These are phyloP conservation scores for Penicillium lagena DNA, from an alignment of 495 filamentous ascomycete genomes.

Conservation along the genomic window DNA sequence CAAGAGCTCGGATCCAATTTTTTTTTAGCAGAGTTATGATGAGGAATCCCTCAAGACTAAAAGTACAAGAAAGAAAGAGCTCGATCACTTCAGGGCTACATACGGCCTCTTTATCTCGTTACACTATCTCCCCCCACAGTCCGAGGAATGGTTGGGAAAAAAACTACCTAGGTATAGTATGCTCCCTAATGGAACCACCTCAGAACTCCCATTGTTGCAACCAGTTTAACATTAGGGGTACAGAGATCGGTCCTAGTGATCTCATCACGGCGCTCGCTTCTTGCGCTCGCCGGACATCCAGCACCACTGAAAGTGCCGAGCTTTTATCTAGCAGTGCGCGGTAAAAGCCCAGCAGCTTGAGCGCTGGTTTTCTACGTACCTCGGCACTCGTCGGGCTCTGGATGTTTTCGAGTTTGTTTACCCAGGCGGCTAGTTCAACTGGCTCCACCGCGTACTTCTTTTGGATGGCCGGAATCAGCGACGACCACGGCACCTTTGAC, in stretches of 20 bases:
- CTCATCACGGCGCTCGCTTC: constrained; percentile 20
- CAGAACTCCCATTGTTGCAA: constrained; percentile 17
- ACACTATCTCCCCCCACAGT: too few species aligned
- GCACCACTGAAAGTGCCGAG: constrained; percentile 7
- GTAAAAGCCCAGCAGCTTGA: constrained; percentile 23
- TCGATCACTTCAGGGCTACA: neutral
- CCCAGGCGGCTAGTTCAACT: constrained; percentile 15
- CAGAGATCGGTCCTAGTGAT: constrained; percentile 9
- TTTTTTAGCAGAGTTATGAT: constrained; percentile 1
- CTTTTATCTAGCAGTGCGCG: constrained; percentile 10
- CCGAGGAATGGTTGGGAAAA: too few species aligned
- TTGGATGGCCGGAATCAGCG: constrained; percentile 15
- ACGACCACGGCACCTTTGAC: constrained; percentile 10
- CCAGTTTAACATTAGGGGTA: constrained; percentile 17
- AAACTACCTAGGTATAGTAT: too few species aligned
- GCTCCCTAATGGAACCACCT: neutral
- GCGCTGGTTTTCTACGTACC: constrained; percentile 14
- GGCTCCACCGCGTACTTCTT: constrained; percentile 5
- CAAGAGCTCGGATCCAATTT: constrained; percentile 5
- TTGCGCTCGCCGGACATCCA: constrained; percentile 11
- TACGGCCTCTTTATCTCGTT: too few species aligned
- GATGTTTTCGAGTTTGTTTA: constrained; percentile 14
- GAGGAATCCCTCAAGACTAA: constrained; percentile 4
- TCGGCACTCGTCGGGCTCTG: constrained; percentile 8
- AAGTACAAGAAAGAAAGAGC: constrained; percentile 9